Conservation (phyloP, 352 stramenopile genomes). For the Thalassiosira livingstoniorum region DNA sequence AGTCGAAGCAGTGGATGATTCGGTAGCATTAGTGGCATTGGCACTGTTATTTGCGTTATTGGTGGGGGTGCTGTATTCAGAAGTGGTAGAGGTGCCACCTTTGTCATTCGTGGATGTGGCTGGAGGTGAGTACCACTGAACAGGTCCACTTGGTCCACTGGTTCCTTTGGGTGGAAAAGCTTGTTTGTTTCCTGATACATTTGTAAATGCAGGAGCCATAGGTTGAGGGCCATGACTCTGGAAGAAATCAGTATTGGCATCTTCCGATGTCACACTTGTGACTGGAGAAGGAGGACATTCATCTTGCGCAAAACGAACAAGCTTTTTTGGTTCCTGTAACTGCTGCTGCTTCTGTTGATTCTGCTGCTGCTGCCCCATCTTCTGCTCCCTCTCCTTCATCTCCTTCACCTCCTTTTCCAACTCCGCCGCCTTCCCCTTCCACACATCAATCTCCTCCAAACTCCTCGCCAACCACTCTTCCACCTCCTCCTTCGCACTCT, state of each 20-base stretch:
- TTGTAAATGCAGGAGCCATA: no score
- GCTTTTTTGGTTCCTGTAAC: conserved; percentile 35
- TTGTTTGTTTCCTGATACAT: no score
- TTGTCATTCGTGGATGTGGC: no score
- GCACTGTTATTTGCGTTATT: not conserved
- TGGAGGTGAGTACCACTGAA: conserved; percentile 3
- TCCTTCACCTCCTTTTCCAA: conserved; percentile 28
- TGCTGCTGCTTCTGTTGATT: not conserved
- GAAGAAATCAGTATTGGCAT: not conserved
- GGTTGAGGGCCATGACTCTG: not conserved
- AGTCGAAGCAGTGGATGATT: not conserved
- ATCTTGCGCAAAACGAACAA: conserved; percentile 46
- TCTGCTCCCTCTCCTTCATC: no score
- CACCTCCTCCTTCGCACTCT: conserved; percentile 68
- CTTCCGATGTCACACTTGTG: conserved; percentile 27
- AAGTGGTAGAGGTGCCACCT: no score
- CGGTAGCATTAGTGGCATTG: no score
- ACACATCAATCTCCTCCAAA: conserved; percentile 67
- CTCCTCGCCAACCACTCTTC: conserved; percentile 68
- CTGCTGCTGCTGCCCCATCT: conserved; percentile 2
- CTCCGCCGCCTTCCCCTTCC: conserved; percentile 49
- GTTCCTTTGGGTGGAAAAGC: no score
- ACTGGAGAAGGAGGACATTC: conserved; percentile 42
- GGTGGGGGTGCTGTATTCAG: not conserved
- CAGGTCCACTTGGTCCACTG: not conserved